Conservation (phyloP, 31 red algal genomes). For the Asparagopsis taxiformis region DNA sequence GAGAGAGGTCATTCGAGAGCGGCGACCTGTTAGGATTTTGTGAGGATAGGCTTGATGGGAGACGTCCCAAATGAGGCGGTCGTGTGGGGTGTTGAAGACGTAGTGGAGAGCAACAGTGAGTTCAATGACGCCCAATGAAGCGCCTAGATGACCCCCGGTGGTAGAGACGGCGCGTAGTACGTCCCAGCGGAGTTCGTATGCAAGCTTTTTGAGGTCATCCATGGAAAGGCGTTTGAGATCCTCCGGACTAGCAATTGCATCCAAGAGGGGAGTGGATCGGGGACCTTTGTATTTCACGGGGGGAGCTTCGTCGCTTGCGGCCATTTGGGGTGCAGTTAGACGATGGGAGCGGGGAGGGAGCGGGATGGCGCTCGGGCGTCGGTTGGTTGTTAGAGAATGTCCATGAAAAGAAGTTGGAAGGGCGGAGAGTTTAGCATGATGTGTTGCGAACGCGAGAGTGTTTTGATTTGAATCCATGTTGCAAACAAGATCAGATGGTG, state of each 20-base stretch:
- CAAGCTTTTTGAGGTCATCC: conserved; percentile 57
- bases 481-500: too few relatives aligned
- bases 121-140: conserved; percentile 93
- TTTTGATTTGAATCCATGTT: too few relatives aligned
- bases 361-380: too few relatives aligned
- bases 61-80: conserved; percentile 96
- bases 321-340: not conserved
- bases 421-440: too few relatives aligned
- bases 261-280: conserved; percentile 12
- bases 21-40: conserved; percentile 97
- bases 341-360: not conserved
- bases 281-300: conserved; percentile 6
- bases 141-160: conserved; percentile 95
- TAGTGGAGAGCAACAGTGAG: conserved; percentile 95
- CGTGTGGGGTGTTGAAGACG: conserved; percentile 93
- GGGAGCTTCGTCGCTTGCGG: not conserved
- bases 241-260: not conserved
- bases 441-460: too few relatives aligned
- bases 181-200: conserved; percentile 96
- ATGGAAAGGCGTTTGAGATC: conserved; percentile 42
- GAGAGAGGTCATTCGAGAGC: conserved; percentile 76
- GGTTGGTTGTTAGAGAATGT: too few relatives aligned
- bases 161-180: conserved; percentile 71
- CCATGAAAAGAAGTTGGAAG: too few relatives aligned
- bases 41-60: conserved; percentile 96